Conservation (phyloP, 306 rosid species). For the Begonia peltatifolia region DNA sequence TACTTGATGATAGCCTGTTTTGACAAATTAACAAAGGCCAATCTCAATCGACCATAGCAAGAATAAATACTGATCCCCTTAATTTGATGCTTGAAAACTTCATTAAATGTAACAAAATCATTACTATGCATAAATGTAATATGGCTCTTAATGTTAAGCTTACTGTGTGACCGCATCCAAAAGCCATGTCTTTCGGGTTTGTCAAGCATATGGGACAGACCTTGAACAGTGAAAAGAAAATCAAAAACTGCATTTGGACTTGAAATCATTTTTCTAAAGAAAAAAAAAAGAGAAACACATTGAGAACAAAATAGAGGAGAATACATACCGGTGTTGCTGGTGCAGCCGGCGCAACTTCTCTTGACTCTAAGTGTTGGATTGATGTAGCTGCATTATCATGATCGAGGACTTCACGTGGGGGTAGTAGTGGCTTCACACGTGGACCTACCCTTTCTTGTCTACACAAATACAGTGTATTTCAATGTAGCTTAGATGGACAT, state of each 20-base stretch:
- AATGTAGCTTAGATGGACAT: too few species aligned
- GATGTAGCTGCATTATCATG: conserved; percentile 42
- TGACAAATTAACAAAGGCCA: neutral
- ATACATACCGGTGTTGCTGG: conserved; percentile 44
- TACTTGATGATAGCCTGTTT: neutral
- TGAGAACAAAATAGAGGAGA: neutral
- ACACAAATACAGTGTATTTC: neutral
- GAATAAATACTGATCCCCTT: neutral
- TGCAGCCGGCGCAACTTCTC: conserved; percentile 29
- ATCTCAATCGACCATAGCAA: neutral
- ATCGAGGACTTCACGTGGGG: conserved; percentile 59
- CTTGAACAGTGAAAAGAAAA: conserved; percentile 23
- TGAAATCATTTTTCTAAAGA: conserved; percentile 8
- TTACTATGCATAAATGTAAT: neutral
- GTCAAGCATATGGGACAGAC: conserved; percentile 83
- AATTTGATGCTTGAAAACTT: neutral
- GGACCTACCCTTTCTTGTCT: conserved; percentile 22
- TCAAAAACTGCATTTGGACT: neutral
- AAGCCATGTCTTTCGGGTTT: conserved; percentile 94
- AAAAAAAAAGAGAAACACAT: neutral
- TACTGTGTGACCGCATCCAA: conserved; percentile 92
- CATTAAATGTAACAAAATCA: neutral
- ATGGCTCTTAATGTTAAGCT: conserved; percentile 12
- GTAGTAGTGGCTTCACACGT: conserved; percentile 49
- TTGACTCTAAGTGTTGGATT: conserved; percentile 15